Conservation (phyloP, 768 basidiomycete genomes). For the Fistulinella prunicolor region DNA sequence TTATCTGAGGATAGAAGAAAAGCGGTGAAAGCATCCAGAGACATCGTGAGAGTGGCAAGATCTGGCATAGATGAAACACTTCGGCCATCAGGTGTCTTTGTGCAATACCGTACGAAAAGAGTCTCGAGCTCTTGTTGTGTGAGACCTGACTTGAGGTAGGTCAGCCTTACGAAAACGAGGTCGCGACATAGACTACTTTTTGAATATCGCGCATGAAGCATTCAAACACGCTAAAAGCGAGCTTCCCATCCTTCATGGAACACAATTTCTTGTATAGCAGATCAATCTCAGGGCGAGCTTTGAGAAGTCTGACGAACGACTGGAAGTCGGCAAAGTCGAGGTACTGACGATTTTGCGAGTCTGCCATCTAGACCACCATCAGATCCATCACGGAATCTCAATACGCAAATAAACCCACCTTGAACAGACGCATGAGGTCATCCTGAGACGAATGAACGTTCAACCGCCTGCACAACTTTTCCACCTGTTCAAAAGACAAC, state of each 20-base stretch:
- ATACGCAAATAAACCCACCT: slow-evolving; percentile 34
- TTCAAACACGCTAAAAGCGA: slow-evolving; percentile 42
- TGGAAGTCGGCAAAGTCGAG: slow-evolving; percentile 82
- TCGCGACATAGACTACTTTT: slow-evolving; percentile 37
- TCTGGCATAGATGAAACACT: background rate
- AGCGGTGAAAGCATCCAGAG: slow-evolving; percentile 64
- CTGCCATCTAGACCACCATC: slow-evolving; percentile 51
- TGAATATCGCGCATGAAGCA: slow-evolving; percentile 52
- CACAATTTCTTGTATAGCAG: slow-evolving; percentile 50
- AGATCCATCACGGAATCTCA: background rate
- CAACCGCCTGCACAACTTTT: slow-evolving; percentile 65
- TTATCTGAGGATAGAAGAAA: slow-evolving; percentile 86
- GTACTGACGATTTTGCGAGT: slow-evolving; percentile 49
- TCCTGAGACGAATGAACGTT: slow-evolving; percentile 57
- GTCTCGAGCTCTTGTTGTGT: slow-evolving; percentile 31
- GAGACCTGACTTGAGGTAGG: slow-evolving; percentile 34
- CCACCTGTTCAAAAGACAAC: slow-evolving; percentile 68
- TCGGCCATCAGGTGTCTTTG: slow-evolving; percentile 1
- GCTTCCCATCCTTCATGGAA: slow-evolving; percentile 27
- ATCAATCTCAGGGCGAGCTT: slow-evolving; percentile 81
- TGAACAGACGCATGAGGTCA: slow-evolving; percentile 57
- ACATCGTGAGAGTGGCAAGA: slow-evolving; percentile 30
- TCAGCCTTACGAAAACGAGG: slow-evolving; percentile 10
- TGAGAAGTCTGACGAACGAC: slow-evolving; percentile 76
- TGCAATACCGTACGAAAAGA: slow-evolving; percentile 38